Base-by-base conservation (phyloP, 2,329 filamentous ascomycete genomes). In the Fusarium tupiense region DNA sequence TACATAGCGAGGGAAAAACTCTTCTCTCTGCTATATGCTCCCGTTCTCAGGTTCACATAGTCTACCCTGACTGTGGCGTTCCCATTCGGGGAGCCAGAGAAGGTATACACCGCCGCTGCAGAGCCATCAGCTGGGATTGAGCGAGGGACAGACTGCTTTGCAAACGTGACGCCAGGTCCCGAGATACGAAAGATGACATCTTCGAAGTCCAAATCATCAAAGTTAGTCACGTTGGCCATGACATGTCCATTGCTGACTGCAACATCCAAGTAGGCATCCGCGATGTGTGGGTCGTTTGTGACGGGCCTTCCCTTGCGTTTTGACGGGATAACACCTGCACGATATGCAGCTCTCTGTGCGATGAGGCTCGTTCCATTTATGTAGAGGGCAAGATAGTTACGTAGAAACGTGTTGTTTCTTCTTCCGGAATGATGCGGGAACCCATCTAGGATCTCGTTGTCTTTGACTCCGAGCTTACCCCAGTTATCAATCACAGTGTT, bases 391-490 rank as follows among this genome's bases (percentile, higher is more conserved):
- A 65, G 57, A 2, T 61, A 65, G 37, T 65, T 65, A 8, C 57
- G 62, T 6, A 65, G 38, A 46, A 62, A 65, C 24, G 57, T 65
- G 8, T 65, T 62, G 31, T 65, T 65, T 4, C 62, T 31, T 20
- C 57, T 33, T 22, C 57, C 62, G 2, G 57, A 62, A 20, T 26
- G 19, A 24, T 64, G 40, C 3, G 57, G 57, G 38, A 65, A 62
- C 3, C 57, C 62, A 46, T 65, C 62, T 9, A 65, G 46, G 9
- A 52, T 33, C 16, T 62, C 46, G 12, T 65, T 65, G 5, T 17
- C 57, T 44, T 12, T n/a, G 11, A 65, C 38, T 9, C 46, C 62
- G 33, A 62, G 57, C 22, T 62, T 65, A 2, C 62, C 62, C 62
- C 62, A 65, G 11, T 65, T 65, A 26, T 62, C 37, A 26, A 52